A percentile compares a stretch with the other conserved stretches of the same genome.
Evolutionary conservation across 2,329 filamentous ascomycete species (phyloP).

Genomic region (Arachnomyces sp.): DNA sequence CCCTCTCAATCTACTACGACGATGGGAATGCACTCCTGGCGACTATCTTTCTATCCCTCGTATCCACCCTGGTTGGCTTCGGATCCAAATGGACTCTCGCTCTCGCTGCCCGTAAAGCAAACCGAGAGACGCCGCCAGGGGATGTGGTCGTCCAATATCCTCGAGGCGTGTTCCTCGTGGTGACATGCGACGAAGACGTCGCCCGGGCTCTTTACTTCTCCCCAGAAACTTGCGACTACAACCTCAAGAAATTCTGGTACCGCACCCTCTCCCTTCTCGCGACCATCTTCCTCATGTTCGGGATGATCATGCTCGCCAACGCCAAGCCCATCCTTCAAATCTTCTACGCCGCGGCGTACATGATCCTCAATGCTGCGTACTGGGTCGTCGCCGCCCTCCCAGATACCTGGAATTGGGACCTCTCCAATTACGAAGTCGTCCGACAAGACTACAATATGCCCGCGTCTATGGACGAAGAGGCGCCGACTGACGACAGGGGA

Average conservation of each 20-base stretch:
- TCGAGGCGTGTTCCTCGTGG: slow-evolving; percentile 43
- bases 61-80: slow-evolving; percentile 42
- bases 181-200: slow-evolving; percentile 42
- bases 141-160: slow-evolving; percentile 45
- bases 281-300: slow-evolving; percentile 45
- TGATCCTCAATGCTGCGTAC: slow-evolving; percentile 42
- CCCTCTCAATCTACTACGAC: slow-evolving; percentile 34
- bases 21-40: slow-evolving; percentile 46
- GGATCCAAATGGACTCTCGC: slow-evolving; percentile 43
- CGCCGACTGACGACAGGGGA: no score
- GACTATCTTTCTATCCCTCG: slow-evolving; percentile 38
- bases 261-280: slow-evolving; percentile 41
- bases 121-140: slow-evolving; percentile 28
- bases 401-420: slow-evolving; percentile 40
- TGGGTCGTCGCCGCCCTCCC: slow-evolving; percentile 45
- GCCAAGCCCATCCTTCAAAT: slow-evolving; percentile 40
- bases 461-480: no score
- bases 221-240: slow-evolving; percentile 42
- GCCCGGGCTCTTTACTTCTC: slow-evolving; percentile 46
- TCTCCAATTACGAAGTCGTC: slow-evolving; percentile 33
- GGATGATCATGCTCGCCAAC: slow-evolving; percentile 45
- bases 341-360: slow-evolving; percentile 42
- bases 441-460: no score
- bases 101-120: slow-evolving; percentile 30
- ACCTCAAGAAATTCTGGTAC: slow-evolving; percentile 34